Conservation (phyloP, 768 basidiomycete species). For the Sarcodon aspratus region DNA sequence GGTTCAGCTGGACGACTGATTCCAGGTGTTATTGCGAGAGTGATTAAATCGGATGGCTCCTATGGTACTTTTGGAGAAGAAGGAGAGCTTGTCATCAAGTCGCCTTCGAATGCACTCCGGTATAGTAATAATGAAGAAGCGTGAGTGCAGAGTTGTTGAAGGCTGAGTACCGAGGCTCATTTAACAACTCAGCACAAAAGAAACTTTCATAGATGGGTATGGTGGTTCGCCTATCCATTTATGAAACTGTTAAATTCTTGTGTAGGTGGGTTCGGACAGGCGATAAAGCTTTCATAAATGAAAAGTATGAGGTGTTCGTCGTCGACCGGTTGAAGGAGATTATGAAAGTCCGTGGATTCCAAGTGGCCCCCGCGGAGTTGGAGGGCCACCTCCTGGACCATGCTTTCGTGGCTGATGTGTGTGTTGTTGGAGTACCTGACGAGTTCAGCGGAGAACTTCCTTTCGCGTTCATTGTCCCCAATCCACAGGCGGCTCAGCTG, state of each 20-base stretch:
- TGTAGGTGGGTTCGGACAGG: constrained; percentile 57
- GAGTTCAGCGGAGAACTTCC: constrained; percentile 73
- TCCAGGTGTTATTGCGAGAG: constrained; percentile 30
- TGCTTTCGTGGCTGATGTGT: constrained; percentile 31
- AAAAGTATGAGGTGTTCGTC: constrained; percentile 49
- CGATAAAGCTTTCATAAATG: constrained; percentile 58
- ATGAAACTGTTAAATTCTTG: not conserved
- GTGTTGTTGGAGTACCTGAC: constrained; percentile 47
- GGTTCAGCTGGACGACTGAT: constrained; percentile 29
- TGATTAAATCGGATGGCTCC: constrained; percentile 35
- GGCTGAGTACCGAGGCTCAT: not conserved
- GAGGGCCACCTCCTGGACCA: constrained; percentile 25
- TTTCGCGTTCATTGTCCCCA: constrained; percentile 54
- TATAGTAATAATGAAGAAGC: constrained; percentile 11
- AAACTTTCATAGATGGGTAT: constrained; percentile 45
- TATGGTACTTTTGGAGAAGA: constrained; percentile 29
- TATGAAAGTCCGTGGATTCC: constrained; percentile 48
- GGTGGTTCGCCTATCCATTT: not conserved
- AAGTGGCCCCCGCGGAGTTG: constrained; percentile 25
- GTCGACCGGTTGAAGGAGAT: constrained; percentile 74
- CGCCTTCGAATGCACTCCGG: constrained; percentile 30
- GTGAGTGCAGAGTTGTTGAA: constrained; percentile 3
- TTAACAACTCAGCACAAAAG: constrained; percentile 35
- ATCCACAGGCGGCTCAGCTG: constrained; percentile 24
- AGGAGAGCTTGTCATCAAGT: constrained; percentile 37